Evolutionary conservation across 1,139 yeast genomes (phyloP).

Genomic region (Groenewaldozyma auringiensis): DNA sequence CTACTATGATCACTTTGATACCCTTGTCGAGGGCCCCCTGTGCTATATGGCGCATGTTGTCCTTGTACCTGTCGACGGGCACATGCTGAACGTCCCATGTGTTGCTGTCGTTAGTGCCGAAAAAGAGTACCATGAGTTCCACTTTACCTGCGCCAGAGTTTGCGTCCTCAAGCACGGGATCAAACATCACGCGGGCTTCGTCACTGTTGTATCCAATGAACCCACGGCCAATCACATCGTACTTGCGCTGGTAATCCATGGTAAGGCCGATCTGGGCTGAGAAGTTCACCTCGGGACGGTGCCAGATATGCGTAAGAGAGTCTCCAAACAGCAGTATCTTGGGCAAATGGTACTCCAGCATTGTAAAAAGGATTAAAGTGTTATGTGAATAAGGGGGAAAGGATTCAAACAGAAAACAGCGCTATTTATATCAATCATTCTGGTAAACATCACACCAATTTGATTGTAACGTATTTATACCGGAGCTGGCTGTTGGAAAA

Average conservation of each 20-base stretch:
- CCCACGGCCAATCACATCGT: constrained; percentile 52
- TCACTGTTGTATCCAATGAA: constrained; percentile 51
- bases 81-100: constrained; percentile 46
- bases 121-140: constrained; percentile 37
- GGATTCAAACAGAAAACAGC: too few relatives aligned
- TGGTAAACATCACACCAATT: too few relatives aligned
- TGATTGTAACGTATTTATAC: too few relatives aligned
- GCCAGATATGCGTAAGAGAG: constrained; percentile 48
- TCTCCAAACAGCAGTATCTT: constrained; percentile 54
- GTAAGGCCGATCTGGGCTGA: constrained; percentile 1
- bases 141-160: constrained; percentile 4
- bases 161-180: constrained; percentile 15
- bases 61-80: constrained; percentile 39
- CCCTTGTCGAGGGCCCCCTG: constrained; percentile 33
- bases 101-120: constrained; percentile 73
- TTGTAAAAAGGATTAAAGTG: too few relatives aligned
- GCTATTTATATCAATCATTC: too few relatives aligned
- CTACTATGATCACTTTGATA: constrained; percentile 48
- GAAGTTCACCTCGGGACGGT: constrained; percentile 27
- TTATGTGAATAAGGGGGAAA: too few relatives aligned
- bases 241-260: constrained; percentile 36
- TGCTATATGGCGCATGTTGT: constrained; percentile 41
- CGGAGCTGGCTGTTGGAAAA: too few relatives aligned
- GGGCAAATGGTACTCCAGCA: neutral
- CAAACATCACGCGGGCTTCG: constrained; percentile 31